phyloP scores from a whole-genome alignment of 208 protist genomes.

The Vickermania spadyakhi region DNA sequence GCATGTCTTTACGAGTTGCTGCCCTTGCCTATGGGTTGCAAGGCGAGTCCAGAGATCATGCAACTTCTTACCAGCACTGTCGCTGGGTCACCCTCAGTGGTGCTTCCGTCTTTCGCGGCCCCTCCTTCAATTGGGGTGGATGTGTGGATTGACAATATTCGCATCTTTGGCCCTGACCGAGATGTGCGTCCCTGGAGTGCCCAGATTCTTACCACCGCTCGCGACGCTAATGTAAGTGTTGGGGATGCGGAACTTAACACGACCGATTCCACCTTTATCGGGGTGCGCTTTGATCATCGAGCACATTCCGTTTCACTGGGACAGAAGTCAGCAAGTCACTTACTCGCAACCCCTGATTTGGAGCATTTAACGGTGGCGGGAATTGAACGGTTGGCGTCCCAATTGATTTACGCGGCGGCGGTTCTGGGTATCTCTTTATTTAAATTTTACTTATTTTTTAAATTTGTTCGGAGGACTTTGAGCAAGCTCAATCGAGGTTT shows the following conservation, averaged over 20 bases:
- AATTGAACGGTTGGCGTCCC: neutral
- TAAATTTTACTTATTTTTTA: conserved; percentile 3
- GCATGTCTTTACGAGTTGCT: neutral
- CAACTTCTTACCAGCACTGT: neutral
- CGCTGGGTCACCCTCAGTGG: neutral
- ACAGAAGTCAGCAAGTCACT: neutral
- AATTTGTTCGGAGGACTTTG: neutral
- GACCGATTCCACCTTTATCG: neutral
- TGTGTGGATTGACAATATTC: conserved; percentile 3
- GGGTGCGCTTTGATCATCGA: neutral
- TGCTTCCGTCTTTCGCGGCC: neutral
- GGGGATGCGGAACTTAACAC: neutral
- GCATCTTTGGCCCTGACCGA: neutral
- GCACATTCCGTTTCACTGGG: neutral
- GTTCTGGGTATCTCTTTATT: neutral
- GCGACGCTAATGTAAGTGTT: neutral
- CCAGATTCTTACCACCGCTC: neutral
- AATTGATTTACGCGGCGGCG: neutral
- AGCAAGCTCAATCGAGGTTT: neutral
- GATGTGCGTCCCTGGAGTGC: neutral
- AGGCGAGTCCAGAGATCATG: conserved; percentile 4
- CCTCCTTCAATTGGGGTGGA: neutral
- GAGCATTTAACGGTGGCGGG: neutral
- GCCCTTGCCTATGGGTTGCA: conserved; percentile 2
- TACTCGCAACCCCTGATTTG: neutral